Percentiles rank a stretch among this genome's conserved stretches.
These are phyloP conservation scores for Homolaphlyctis polyrhiza DNA, from an alignment of 371 early-diverging fungal species.

Conservation along the genomic window DNA sequence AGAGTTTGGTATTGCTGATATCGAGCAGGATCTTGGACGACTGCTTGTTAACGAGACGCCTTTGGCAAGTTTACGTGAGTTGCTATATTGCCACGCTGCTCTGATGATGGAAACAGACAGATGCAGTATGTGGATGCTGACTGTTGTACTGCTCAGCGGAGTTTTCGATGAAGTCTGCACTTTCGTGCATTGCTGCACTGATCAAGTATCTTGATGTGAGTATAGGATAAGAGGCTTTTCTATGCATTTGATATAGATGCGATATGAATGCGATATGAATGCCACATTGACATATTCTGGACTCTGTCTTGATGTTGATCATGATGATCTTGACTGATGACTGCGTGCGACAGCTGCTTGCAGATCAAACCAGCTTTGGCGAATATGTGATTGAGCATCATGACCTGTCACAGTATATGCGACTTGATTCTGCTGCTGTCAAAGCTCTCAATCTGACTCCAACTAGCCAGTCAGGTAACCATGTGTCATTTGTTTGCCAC, in stretches of 20 bases:
- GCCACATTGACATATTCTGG: too few species aligned
- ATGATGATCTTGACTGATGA: too few species aligned
- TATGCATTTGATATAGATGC: too few species aligned
- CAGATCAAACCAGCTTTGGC: conserved; percentile 70
- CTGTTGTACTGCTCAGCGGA: conserved; percentile 50
- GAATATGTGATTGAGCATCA: conserved; percentile 64
- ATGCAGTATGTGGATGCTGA: too few species aligned
- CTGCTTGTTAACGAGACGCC: conserved; percentile 67
- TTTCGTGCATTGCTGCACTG: conserved; percentile 68
- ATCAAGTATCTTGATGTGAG: conserved; percentile 72
- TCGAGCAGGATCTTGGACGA: conserved; percentile 82
- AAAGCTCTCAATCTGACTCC: conserved; percentile 85
- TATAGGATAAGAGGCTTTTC: too few species aligned
- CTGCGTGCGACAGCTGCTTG: conserved; percentile 53
- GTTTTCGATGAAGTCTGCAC: conserved; percentile 73
- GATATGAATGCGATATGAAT: too few species aligned
- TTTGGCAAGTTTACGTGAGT: conserved; percentile 61
- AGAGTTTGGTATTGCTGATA: conserved; percentile 65
- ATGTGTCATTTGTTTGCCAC: too few species aligned
- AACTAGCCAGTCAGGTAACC: conserved; percentile 60
- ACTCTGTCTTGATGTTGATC: too few species aligned
- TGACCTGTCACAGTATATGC: conserved; percentile 87
- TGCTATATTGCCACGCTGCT: not conserved
- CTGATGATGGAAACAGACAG: not conserved
- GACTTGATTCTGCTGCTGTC: conserved; percentile 86